phyloP scores from a whole-genome alignment of 192 early-diverging fungal genomes.

The Coemansia sp. region DNA sequence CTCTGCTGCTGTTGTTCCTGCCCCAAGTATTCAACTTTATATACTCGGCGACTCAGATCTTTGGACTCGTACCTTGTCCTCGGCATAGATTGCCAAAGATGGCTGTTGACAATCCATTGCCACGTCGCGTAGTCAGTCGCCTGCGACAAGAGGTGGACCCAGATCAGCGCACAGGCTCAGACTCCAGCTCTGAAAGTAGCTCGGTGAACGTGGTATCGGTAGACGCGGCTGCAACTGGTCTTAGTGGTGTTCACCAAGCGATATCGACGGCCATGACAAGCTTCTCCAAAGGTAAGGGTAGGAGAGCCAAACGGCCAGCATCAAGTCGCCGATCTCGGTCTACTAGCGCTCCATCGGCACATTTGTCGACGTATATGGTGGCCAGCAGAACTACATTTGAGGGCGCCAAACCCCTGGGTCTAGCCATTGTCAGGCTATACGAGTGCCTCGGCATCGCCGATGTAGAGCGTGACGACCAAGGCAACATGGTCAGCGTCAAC shows the following conservation, averaged over 20 bases:
- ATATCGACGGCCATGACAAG: slow-evolving; percentile 52
- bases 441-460: slow-evolving; percentile 34
- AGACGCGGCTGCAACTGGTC: background rate
- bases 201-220: background rate
- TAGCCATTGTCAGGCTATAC: slow-evolving; percentile 34
- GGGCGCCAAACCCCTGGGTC: slow-evolving; percentile 37
- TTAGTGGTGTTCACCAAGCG: slow-evolving; percentile 16
- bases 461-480: slow-evolving; percentile 40
- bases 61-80: slow-evolving; percentile 92
- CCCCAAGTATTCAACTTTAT: slow-evolving; percentile 99
- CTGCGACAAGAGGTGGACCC: slow-evolving; percentile 23
- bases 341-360: slow-evolving; percentile 7
- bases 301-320: background rate
- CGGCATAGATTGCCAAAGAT: slow-evolving; percentile 88
- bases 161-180: slow-evolving; percentile 18
- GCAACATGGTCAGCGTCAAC: slow-evolving; percentile 66
- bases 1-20: slow-evolving; percentile 89
- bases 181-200: slow-evolving; percentile 14
- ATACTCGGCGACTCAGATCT: slow-evolving; percentile 94
- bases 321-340: slow-evolving; percentile 14
- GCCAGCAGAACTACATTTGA: slow-evolving; percentile 45
- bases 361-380: slow-evolving; percentile 32
- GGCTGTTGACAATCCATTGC: slow-evolving; percentile 25
- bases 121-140: slow-evolving; percentile 15
- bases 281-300: slow-evolving; percentile 46